Percentiles rank a stretch among this genome's conserved stretches.
Evolutionary conservation across 2,329 filamentous ascomycete genomes (phyloP).

Genomic region (Arthrobotrys megalospora): DNA sequence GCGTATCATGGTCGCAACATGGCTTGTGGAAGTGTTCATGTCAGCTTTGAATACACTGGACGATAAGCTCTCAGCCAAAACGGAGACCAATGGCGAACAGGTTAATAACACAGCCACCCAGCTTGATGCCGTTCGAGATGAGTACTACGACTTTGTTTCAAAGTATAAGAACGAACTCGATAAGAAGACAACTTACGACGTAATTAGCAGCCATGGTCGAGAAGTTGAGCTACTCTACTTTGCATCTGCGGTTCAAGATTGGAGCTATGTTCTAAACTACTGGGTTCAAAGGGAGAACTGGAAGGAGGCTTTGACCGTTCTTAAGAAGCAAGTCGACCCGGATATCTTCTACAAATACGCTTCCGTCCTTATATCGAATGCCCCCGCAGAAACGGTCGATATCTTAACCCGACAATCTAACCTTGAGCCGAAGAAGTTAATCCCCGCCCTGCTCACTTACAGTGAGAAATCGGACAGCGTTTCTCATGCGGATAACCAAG

Average conservation of each 20-base stretch:
- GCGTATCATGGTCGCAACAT: slow-evolving; percentile 92
- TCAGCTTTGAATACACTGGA: slow-evolving; percentile 94
- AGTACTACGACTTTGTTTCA: slow-evolving; percentile 89
- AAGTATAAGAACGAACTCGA: slow-evolving; percentile 91
- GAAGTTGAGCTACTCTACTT: slow-evolving; percentile 94
- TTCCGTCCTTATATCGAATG: slow-evolving; percentile 94
- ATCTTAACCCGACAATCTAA: slow-evolving; percentile 93
- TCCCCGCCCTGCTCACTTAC: slow-evolving; percentile 94
- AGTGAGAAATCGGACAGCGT: slow-evolving; percentile 76
- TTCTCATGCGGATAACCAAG: slow-evolving; percentile 77
- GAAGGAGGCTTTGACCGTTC: slow-evolving; percentile 85
- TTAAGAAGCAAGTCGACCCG: slow-evolving; percentile 92
- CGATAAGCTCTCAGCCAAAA: slow-evolving; percentile 89
- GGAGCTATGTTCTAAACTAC: slow-evolving; percentile 94
- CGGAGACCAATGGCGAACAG: slow-evolving; percentile 65
- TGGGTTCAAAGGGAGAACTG: slow-evolving; percentile 97
- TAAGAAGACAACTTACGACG: slow-evolving; percentile 91
- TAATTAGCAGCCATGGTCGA: slow-evolving; percentile 93
- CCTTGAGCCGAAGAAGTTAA: slow-evolving; percentile 86
- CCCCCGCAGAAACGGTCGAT: slow-evolving; percentile 88
- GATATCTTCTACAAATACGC: slow-evolving; percentile 97
- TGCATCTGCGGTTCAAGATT: slow-evolving; percentile 88
- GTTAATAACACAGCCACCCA: slow-evolving; percentile 61
- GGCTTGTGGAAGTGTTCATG: slow-evolving; percentile 97
- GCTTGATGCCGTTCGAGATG: slow-evolving; percentile 71